A percentile compares a stretch with the other conserved stretches of the same genome.
phyloP scores from a whole-genome alignment of 768 basidiomycete genomes.

The Collybiopsis confluens region DNA sequence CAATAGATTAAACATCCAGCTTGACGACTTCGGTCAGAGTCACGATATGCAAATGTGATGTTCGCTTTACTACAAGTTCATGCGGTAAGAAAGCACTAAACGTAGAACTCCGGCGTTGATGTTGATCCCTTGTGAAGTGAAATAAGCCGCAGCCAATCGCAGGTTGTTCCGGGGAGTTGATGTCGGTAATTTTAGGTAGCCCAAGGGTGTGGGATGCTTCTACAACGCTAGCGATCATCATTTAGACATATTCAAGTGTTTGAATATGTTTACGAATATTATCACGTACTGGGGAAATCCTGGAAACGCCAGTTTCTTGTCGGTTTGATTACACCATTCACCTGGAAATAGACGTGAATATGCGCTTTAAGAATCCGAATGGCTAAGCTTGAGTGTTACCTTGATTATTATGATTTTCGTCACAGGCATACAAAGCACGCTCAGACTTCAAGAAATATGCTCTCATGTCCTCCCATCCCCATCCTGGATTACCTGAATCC shows the following conservation, averaged over 20 bases:
- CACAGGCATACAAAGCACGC: neutral
- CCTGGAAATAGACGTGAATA: too few relatives aligned
- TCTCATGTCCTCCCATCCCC: conserved; percentile 29
- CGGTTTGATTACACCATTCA: conserved; percentile 10
- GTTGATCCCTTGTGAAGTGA: conserved; percentile 13
- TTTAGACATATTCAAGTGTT: conserved; percentile 3
- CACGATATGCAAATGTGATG: neutral
- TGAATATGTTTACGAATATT: neutral
- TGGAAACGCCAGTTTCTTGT: conserved; percentile 8
- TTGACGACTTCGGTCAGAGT: conserved; percentile 1
- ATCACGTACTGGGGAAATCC: neutral
- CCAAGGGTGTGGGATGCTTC: conserved; percentile 13
- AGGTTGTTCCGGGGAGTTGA: conserved; percentile 14
- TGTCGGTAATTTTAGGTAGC: conserved; percentile 11
- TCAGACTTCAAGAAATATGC: conserved; percentile 32
- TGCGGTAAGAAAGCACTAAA: conserved; percentile 20
- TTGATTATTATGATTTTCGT: conserved; percentile 7
- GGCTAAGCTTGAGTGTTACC: too few relatives aligned
- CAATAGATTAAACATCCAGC: neutral
- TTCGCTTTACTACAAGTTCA: conserved; percentile 1
- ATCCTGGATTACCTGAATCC: conserved; percentile 24
- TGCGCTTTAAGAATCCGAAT: too few relatives aligned
- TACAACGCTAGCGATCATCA: conserved; percentile 10
- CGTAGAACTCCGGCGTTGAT: conserved; percentile 12
- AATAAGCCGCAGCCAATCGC: conserved; percentile 9